Evolutionary conservation across 176 grass and related monocot species (phyloP).

Genomic region (Triticum monococcum): DNA sequence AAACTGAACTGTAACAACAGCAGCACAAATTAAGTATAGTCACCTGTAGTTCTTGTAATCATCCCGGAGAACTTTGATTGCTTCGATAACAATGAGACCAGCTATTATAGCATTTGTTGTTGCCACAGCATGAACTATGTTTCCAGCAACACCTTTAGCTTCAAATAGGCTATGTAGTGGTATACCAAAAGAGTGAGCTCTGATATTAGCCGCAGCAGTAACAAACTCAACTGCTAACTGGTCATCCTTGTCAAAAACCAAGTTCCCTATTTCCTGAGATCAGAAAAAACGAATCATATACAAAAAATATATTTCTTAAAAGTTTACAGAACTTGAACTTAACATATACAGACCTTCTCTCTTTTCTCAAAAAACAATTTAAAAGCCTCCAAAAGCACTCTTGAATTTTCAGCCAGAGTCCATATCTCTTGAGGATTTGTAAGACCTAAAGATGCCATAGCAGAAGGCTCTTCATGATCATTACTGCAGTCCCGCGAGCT

Average conservation of each 20-base stretch:
- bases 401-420: conserved; percentile 85
- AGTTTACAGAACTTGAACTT: not conserved
- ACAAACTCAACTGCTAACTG: conserved; percentile 96
- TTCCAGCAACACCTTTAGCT: conserved; percentile 98
- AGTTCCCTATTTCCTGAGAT: conserved; percentile 77
- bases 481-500: conserved; percentile 23
- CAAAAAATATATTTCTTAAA: not conserved
- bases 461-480: conserved; percentile 48
- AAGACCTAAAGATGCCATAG: conserved; percentile 72
- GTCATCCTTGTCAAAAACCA: conserved; percentile 98
- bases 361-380: conserved; percentile 87
- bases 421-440: conserved; percentile 93
- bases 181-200: conserved; percentile 94
- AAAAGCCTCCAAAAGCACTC: conserved; percentile 81
- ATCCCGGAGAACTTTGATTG: conserved; percentile 83
- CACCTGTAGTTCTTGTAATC: conserved; percentile 83
- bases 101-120: conserved; percentile 98
- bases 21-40: conserved; percentile 7
- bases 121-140: conserved; percentile 99
- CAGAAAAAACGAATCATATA: not conserved
- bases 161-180: conserved; percentile 92
- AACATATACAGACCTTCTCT: conserved; percentile 53
- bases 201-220: conserved; percentile 93
- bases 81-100: conserved; percentile 96
- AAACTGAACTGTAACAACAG: not conserved